Conservation (phyloP, 2,329 filamentous ascomycete species). For the Triangularia verruculosa region DNA sequence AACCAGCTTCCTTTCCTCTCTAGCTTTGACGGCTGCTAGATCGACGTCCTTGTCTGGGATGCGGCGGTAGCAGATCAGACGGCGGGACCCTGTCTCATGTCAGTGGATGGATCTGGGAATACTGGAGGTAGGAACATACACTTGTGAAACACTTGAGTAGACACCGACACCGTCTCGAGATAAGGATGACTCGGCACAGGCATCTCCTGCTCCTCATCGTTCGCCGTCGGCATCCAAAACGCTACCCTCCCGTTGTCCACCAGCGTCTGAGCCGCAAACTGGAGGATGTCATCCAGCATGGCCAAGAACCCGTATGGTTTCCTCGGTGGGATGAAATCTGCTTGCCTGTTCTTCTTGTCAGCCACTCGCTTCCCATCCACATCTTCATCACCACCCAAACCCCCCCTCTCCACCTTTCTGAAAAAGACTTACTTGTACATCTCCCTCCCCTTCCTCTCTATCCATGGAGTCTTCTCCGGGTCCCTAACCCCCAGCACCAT, state of each 20-base stretch:
- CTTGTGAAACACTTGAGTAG: slow-evolving; percentile 84
- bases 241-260: slow-evolving; percentile 77
- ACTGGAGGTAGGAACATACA: slow-evolving; percentile 52
- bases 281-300: slow-evolving; percentile 85
- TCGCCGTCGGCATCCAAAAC: slow-evolving; percentile 97
- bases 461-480: slow-evolving; percentile 54
- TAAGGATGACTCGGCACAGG: slow-evolving; percentile 72
- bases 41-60: slow-evolving; percentile 59
- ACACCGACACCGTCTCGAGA: slow-evolving; percentile 70
- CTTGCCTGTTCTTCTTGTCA: slow-evolving; percentile 40
- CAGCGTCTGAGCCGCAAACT: slow-evolving; percentile 73
- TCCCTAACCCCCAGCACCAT: slow-evolving; percentile 80
- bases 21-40: slow-evolving; percentile 37
- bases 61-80: slow-evolving; percentile 81
- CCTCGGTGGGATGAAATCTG: slow-evolving; percentile 80
- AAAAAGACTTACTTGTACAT: slow-evolving; percentile 60
- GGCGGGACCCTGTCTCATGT: slow-evolving; percentile 66
- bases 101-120: slow-evolving; percentile 16
- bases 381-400: no score
- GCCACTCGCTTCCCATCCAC: neutral
- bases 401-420: neutral
- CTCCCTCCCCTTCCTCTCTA: slow-evolving; percentile 66
- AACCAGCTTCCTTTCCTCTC: slow-evolving; percentile 32
- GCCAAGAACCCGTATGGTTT: slow-evolving; percentile 87
- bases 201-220: slow-evolving; percentile 73